A percentile compares a stretch with the other conserved stretches of the same genome.
Evolutionary conservation across 148 eudicot genomes (phyloP).

Genomic region (Camellia japonica): DNA sequence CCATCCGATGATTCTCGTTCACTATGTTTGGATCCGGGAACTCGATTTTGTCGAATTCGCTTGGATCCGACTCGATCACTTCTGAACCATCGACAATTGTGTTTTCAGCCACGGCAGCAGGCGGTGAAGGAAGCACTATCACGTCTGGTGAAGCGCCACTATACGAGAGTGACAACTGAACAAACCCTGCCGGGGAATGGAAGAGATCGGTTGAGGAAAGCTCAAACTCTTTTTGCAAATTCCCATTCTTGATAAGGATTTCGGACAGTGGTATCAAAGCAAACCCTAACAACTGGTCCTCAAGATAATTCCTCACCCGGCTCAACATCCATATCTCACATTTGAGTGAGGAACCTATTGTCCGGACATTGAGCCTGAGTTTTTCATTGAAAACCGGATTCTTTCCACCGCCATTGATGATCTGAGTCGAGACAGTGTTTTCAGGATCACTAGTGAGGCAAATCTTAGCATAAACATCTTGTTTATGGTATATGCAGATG

Average conservation of each 20-base stretch:
- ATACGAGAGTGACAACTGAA: conserved; percentile 64
- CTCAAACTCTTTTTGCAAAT: conserved; percentile 65
- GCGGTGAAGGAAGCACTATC: conserved; percentile 26
- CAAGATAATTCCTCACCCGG: conserved; percentile 80
- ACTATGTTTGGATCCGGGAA: conserved; percentile 75
- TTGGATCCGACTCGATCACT: conserved; percentile 22
- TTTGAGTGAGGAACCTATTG: conserved; percentile 59
- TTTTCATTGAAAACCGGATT: conserved; percentile 76
- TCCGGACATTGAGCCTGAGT: conserved; percentile 46
- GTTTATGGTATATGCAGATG: conserved; percentile 90
- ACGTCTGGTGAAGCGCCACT: conserved; percentile 65
- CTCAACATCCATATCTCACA: conserved; percentile 96
- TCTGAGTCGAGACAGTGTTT: conserved; percentile 63
- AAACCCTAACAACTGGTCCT: conserved; percentile 84
- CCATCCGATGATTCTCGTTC: conserved; percentile 74
- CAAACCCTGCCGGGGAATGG: conserved; percentile 89
- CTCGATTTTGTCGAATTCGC: conserved; percentile 67
- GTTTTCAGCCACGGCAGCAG: conserved; percentile 25
- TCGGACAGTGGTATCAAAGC: conserved; percentile 78
- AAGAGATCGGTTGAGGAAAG: conserved; percentile 85
- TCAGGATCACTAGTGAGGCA: conserved; percentile 80
- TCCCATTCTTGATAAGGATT: conserved; percentile 52
- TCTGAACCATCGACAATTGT: conserved; percentile 20
- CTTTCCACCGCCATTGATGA: conserved; percentile 73
- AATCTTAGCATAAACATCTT: conserved; percentile 90